Evolutionary conservation across 805 yeast genomes (phyloP), one percentile per base, ranked within the genome.

Genomic region (Saturnispora diversa): DNA sequence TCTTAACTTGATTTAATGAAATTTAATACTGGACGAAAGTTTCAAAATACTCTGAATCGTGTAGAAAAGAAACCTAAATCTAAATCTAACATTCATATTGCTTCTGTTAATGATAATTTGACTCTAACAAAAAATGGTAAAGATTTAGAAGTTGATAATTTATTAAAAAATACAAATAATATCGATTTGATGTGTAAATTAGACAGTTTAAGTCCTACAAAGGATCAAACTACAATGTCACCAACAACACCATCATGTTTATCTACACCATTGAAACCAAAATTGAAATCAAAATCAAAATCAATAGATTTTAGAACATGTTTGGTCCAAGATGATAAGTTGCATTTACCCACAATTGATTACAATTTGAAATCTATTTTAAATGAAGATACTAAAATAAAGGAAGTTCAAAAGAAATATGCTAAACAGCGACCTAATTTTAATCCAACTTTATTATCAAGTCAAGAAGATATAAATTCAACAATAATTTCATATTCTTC

Each of bases 381-480:
- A 12, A 21, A 30, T n/a, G 39, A 44, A 27, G 31, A 28, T 1
- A 43, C 32, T 5, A 51, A 41, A 31, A 26, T 31, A 1, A 40
- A 43, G 25, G 44, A 44, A 32, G 45, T 50, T 5, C 39, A 36
- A 23, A 8, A 22, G 22, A 56, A 52, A 31, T 55, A 53, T 35
- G 12, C 16, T 4, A 31, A 26, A n/a, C 23, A 30, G 13, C 39
- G 37, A 22, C 44, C 44, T 0, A 31, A 46, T 13, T 51, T 55
- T 23, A 22, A 24, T 5, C 51, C 57, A 5, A 35, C 26, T 10
- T 24, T 43, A 2, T 35, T 53, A 19, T 34, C 34, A 22, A 43
- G 49, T 15, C 20, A 23, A 5, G 16, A 24, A 9, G 39, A 33
- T 20, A 23, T n/a, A n/a, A n/a, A n/a, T 50, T 15, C 13, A 9